Evolutionary conservation across 805 yeast species (phyloP).

Genomic region (Naumovozyma dairenensis): DNA sequence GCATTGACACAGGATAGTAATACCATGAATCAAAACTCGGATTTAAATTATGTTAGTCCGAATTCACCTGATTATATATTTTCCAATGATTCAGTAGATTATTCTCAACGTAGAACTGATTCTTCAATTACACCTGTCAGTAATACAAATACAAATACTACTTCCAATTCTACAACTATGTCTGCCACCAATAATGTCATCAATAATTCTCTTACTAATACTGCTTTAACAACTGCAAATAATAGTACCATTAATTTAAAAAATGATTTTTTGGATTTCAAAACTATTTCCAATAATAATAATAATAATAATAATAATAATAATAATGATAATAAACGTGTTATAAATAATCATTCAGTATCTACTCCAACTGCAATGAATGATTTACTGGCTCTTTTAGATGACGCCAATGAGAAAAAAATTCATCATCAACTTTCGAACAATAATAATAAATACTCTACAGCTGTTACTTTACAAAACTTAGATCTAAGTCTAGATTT

Average conservation of each 20-base stretch:
- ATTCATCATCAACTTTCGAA: conserved; percentile 6
- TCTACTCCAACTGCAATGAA: conserved; percentile 19
- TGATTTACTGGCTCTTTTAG: conserved; percentile 21
- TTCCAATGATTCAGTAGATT: conserved; percentile 4
- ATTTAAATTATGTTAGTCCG: too few species aligned
- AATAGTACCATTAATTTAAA: conserved; percentile 2
- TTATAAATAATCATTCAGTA: neutral
- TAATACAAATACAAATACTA: conserved; percentile 1
- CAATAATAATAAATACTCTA: conserved; percentile 1
- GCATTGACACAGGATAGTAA: too few species aligned
- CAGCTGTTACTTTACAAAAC: neutral
- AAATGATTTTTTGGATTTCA: neutral
- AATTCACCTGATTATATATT: conserved; percentile 7
- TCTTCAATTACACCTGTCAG: conserved; percentile 3
- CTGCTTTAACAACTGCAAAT: conserved; percentile 1
- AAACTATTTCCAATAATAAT: neutral
- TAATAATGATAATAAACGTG: neutral
- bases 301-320: neutral
- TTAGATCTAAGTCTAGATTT: neutral
- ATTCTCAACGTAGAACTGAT: conserved; percentile 3
- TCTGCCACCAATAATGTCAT: neutral
- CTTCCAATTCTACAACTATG: neutral
- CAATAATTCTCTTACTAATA: neutral
- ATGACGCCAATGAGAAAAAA: too few species aligned
- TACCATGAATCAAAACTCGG: too few species aligned